These are phyloP conservation scores for Cordyceps militaris DNA, from an alignment of 2,329 filamentous ascomycete genomes.

Conservation along the genomic window DNA sequence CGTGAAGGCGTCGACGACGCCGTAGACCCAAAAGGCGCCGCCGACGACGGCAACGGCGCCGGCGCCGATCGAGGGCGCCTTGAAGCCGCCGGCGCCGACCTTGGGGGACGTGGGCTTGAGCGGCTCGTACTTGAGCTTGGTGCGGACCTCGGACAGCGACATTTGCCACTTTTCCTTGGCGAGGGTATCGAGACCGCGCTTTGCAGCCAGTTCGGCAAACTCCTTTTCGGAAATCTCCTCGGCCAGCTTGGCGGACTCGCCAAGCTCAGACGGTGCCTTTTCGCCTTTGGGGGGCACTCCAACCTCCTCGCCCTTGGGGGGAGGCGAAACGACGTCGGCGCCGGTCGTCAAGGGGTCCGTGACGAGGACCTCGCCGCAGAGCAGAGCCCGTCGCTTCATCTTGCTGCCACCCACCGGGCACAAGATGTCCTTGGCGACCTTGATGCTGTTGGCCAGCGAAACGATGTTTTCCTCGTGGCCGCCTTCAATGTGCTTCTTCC, in stretches of 20 bases:
- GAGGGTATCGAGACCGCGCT: not conserved
- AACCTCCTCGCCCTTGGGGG: not conserved
- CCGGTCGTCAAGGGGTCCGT: not conserved
- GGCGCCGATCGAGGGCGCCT: not conserved
- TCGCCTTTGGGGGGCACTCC: not conserved
- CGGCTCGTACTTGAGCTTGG: not conserved
- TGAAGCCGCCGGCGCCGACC: not conserved
- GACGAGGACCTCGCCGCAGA: not conserved
- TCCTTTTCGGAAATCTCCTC: not conserved
- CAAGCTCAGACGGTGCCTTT: not conserved
- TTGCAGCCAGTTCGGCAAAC: not conserved
- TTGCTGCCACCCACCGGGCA: not conserved
- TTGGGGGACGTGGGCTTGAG: not conserved
- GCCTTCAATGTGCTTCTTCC: not conserved
- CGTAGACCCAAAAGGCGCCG: not conserved
- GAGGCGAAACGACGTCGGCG: not conserved
- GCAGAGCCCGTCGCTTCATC: not conserved
- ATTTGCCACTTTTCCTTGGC: not conserved
- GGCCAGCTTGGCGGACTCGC: not conserved
- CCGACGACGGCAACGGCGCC: not conserved
- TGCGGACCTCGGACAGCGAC: not conserved
- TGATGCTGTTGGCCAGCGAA: not conserved
- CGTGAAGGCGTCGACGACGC: not conserved
- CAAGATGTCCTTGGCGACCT: not conserved
- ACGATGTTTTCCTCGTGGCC: not conserved